A percentile compares a stretch with the other conserved stretches of the same genome.
phyloP scores from a whole-genome alignment of 2,329 filamentous ascomycete genomes.

The Verticillium isaacii region DNA sequence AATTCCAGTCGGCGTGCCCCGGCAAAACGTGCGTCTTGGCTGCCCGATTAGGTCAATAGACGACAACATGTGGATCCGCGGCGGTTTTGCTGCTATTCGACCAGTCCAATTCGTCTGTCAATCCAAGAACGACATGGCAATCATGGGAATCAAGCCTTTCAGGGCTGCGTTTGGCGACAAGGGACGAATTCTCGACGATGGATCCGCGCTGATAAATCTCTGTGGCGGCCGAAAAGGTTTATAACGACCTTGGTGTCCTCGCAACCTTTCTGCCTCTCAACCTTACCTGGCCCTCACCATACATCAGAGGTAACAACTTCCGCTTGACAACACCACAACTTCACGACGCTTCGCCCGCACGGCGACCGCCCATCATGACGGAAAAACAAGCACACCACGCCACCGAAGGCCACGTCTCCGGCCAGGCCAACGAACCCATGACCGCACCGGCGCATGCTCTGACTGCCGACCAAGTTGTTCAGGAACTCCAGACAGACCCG shows the following conservation, averaged over 20 bases:
- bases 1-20: background rate
- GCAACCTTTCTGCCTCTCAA: background rate
- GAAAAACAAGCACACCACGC: background rate
- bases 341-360: background rate
- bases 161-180: background rate
- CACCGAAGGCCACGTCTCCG: background rate
- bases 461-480: conserved; percentile 38
- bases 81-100: background rate
- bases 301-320: background rate
- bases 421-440: conserved; percentile 20
- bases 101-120: background rate
- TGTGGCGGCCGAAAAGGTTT: background rate
- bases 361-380: conserved; percentile 1
- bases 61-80: background rate
- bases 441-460: conserved; percentile 55
- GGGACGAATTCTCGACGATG: background rate
- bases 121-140: background rate
- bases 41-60: background rate
- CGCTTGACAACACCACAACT: background rate
- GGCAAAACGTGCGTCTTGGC: background rate
- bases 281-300: background rate
- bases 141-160: background rate
- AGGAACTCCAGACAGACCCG: conserved; percentile 47
- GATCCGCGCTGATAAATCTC: background rate
- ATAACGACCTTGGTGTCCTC: background rate